Evolutionary conservation across 2,329 filamentous ascomycete species (phyloP).

Genomic region (Fusarium abutilonis): DNA sequence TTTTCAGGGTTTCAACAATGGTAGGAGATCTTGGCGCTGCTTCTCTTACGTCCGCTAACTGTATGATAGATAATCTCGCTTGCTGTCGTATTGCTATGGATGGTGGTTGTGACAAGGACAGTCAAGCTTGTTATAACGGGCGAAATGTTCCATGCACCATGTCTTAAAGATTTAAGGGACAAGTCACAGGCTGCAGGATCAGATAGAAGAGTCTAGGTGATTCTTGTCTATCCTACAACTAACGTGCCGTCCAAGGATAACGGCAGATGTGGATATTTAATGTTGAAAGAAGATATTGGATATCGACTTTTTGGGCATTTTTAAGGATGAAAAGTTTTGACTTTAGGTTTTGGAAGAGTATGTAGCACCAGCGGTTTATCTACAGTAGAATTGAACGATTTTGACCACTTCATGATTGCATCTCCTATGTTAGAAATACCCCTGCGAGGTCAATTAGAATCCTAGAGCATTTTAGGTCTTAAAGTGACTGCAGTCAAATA

Average conservation of each 20-base stretch:
- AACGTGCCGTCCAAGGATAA: neutral
- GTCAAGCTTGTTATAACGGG: constrained; percentile 51
- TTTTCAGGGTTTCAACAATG: constrained; percentile 55
- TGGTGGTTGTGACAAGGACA: constrained; percentile 54
- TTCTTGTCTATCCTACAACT: neutral
- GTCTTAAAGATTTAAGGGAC: constrained; percentile 52
- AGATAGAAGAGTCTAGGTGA: constrained; percentile 44
- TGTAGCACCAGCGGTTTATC: no score
- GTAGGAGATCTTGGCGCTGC: constrained; percentile 31
- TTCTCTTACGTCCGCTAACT: constrained; percentile 10
- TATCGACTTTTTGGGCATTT: neutral
- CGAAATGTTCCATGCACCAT: constrained; percentile 58
- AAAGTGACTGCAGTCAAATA: no score
- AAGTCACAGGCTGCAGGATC: constrained; percentile 45
- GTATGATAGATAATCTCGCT: constrained; percentile 53
- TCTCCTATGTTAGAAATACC: no score
- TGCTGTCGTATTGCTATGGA: constrained; percentile 55
- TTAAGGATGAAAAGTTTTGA: neutral
- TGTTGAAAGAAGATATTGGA: no score
- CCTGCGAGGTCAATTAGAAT: no score
- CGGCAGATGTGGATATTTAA: neutral
- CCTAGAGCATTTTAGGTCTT: no score
- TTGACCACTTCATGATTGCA: no score
- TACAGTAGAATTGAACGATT: no score
- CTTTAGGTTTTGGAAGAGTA: no score